Evolutionary conservation across 192 early-diverging fungal species (phyloP).

Genomic region (Lunasporangiospora selenospora): DNA sequence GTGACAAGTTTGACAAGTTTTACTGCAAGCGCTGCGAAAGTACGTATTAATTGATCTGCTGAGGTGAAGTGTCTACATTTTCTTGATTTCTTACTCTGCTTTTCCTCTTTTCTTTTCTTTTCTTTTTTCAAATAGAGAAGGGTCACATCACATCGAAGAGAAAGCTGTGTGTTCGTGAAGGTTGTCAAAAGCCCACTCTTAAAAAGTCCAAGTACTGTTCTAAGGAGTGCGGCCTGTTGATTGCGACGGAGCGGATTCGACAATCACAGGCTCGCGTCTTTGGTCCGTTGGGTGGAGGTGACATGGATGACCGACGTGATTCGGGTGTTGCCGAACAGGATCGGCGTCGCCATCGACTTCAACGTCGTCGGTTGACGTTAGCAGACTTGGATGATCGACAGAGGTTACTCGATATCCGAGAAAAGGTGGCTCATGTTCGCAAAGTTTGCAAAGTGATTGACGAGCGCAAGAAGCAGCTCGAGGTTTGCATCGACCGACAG

Average conservation of each 20-base stretch:
- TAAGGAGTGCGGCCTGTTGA: constrained; percentile 55
- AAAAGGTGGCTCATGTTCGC: constrained; percentile 33
- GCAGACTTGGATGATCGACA: constrained; percentile 55
- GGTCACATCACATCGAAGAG: constrained; percentile 57
- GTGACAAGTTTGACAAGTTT: constrained; percentile 64
- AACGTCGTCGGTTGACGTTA: constrained; percentile 36
- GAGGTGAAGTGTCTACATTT: neutral
- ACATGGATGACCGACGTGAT: neutral
- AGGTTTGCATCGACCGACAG: constrained; percentile 32
- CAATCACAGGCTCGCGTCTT: constrained; percentile 48
- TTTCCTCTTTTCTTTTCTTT: neutral
- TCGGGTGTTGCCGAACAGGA: constrained; percentile 11
- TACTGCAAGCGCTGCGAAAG: constrained; percentile 68
- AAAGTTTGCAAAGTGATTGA: constrained; percentile 23
- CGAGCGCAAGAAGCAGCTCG: constrained; percentile 24
- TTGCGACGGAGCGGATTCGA: constrained; percentile 51
- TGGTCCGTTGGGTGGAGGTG: constrained; percentile 25
- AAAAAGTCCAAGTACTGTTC: constrained; percentile 60
- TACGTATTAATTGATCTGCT: constrained; percentile 17
- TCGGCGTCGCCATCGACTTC: constrained; percentile 26
- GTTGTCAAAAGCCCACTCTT: constrained; percentile 50
- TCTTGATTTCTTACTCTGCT: neutral
- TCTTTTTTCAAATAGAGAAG: constrained; percentile 30
- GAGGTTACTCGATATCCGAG: constrained; percentile 43
- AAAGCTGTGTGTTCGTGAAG: constrained; percentile 53